Evolutionary conservation across 352 stramenopile species (phyloP).

Genomic region (Phytophthora vignae): DNA sequence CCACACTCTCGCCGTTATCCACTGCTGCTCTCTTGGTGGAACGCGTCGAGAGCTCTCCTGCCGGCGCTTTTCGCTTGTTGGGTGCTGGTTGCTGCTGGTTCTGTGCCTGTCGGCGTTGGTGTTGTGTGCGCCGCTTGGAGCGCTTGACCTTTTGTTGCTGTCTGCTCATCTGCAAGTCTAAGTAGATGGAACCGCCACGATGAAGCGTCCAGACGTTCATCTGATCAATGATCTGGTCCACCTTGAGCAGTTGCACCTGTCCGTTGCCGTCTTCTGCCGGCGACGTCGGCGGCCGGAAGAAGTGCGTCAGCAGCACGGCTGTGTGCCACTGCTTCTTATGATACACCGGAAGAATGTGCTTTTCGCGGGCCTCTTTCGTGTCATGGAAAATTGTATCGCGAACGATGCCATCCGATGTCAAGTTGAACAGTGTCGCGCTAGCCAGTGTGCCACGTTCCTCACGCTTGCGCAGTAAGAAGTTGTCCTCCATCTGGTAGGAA

Average conservation of each 20-base stretch:
- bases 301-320: slow-evolving; percentile 84
- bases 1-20: slow-evolving; percentile 29
- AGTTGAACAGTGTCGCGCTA: slow-evolving; percentile 85
- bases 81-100: slow-evolving; percentile 14
- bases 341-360: slow-evolving; percentile 84
- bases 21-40: slow-evolving; percentile 48
- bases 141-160: slow-evolving; percentile 87
- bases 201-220: slow-evolving; percentile 90
- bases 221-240: slow-evolving; percentile 89
- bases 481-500: slow-evolving; percentile 90
- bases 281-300: slow-evolving; percentile 78
- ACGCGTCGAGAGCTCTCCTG: slow-evolving; percentile 41
- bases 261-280: slow-evolving; percentile 76
- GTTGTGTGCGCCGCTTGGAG: slow-evolving; percentile 49
- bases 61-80: slow-evolving; percentile 61
- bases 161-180: slow-evolving; percentile 89
- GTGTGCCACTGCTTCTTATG: slow-evolving; percentile 91
- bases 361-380: slow-evolving; percentile 86
- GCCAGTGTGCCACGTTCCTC: slow-evolving; percentile 84
- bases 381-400: slow-evolving; percentile 89
- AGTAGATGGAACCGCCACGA: slow-evolving; percentile 84
- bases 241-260: slow-evolving; percentile 86
- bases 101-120: slow-evolving; percentile 27
- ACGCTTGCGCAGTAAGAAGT: slow-evolving; percentile 79
- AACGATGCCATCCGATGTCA: slow-evolving; percentile 88